Evolutionary conservation across 495 filamentous ascomycete genomes (phyloP), one percentile per base, ranked within the genome.

Genomic region (Xylaria cubensis): DNA sequence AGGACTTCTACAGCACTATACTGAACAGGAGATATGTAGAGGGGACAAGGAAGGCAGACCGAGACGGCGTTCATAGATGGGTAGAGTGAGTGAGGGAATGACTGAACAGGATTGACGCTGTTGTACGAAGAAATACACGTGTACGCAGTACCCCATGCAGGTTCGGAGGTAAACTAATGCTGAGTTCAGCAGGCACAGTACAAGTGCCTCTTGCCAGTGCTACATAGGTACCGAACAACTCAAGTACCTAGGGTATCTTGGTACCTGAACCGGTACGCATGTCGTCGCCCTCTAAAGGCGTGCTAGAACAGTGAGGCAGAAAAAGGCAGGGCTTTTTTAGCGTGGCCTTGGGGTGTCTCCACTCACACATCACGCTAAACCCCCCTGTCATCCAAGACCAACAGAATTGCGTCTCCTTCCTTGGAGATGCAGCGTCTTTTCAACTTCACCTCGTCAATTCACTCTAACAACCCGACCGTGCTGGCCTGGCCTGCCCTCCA

Each of bases 391-490:
- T 42, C 29, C 32, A 72, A 74, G 77, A 75, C 77, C 77, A 79
- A 79, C 77, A 73, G 75, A 74, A 73, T 75, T 74, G 67, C 65
- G 75, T 71, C 77, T 79, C 74, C 75, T 70, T 75, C 56, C 72
- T 71, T 72, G 74, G 77, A 76, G 73, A 74, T 79, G 77, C 75
- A 77, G 74, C 67, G 12, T 76, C 77, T 77, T 77, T 77, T 77
- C 77, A 71, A 79, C 77, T 79, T 79, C 77, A 79, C 75, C 77
- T 79, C 77, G 75, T 79, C 77, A 84, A 41, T 67, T 67, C 70
- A 44, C 39, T 61, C 62, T 59, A 39, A 61, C 50, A 67, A 48
- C 21, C 50, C 63, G n/a, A 56, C 70, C 19, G 7, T 64, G 53
- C 67, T 67, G 53, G 51, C 70, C 56, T 70, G 68, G 41, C 19